A percentile compares a stretch with the other conserved stretches of the same genome.
Conservation (phyloP, 2,329 filamentous ascomycete species). For the Xylariaceae sp. region DNA sequence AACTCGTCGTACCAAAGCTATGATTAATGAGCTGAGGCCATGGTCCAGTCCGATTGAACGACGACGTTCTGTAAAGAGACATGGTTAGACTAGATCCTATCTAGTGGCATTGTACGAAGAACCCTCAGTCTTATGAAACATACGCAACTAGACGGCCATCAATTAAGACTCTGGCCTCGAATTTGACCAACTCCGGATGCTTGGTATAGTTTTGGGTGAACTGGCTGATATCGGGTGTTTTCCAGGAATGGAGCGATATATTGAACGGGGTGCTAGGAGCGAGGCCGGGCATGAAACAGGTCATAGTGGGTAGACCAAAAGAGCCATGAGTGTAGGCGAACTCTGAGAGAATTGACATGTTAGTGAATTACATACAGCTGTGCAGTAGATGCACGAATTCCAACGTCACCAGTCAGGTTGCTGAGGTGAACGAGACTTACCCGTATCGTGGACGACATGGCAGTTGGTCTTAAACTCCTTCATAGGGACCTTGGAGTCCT, state of each 20-base stretch:
- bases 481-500: conserved; percentile 69
- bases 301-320: conserved; percentile 67
- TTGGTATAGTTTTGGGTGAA: conserved; percentile 62
- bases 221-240: conserved; percentile 63
- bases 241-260: conserved; percentile 79
- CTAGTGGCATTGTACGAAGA: neutral
- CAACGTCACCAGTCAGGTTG: conserved; percentile 12
- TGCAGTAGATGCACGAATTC: no score
- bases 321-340: conserved; percentile 57
- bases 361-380: neutral
- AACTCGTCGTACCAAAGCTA: conserved; percentile 47
- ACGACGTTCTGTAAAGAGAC: conserved; percentile 54
- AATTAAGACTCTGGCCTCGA: conserved; percentile 70
- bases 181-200: conserved; percentile 61
- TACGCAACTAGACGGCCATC: conserved; percentile 71
- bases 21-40: conserved; percentile 59
- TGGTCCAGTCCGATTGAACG: conserved; percentile 56
- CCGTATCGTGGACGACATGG: conserved; percentile 65
- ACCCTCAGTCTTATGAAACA: conserved; percentile 31
- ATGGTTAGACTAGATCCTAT: conserved; percentile 2
- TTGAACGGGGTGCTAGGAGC: conserved; percentile 64
- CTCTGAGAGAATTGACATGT: conserved; percentile 45
- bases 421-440: conserved; percentile 38
- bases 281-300: conserved; percentile 73
- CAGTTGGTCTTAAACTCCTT: conserved; percentile 85